phyloP scores from a whole-genome alignment of 1,284 basidiomycete genomes.

The Vanrija sp. region DNA sequence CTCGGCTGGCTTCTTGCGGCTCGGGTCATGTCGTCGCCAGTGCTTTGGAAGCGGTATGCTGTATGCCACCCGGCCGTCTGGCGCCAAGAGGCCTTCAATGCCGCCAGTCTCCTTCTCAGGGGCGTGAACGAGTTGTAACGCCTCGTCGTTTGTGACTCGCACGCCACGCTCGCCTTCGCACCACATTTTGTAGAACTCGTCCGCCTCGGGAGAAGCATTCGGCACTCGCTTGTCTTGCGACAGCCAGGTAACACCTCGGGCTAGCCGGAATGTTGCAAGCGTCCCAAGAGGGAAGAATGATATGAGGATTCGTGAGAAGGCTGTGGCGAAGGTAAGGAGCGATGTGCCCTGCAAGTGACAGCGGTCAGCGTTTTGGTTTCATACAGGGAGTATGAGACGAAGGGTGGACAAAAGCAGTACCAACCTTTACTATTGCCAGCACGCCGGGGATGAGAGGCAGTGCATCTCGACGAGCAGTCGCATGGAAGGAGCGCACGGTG shows the following conservation, averaged over 20 bases:
- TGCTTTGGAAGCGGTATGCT: conserved; percentile 17
- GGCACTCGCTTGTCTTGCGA: conserved; percentile 25
- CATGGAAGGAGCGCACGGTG: conserved; percentile 29
- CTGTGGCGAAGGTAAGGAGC: conserved; percentile 35
- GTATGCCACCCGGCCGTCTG: conserved; percentile 34
- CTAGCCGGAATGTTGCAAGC: conserved; percentile 29
- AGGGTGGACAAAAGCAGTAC: not conserved
- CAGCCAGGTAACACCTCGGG: conserved; percentile 25
- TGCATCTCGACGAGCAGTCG: conserved; percentile 35
- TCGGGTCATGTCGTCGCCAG: not conserved
- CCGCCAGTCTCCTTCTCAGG: conserved; percentile 3
- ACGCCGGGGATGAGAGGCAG: conserved; percentile 42
- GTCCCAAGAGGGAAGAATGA: conserved; percentile 46
- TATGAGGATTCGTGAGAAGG: conserved; percentile 42
- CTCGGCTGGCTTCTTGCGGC: not conserved
- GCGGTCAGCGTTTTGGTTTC: not conserved
- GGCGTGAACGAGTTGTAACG: conserved; percentile 11
- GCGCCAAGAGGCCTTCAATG: conserved; percentile 18
- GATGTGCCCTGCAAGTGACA: conserved; percentile 51
- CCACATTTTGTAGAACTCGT: conserved; percentile 45
- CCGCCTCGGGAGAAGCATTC: conserved; percentile 25
- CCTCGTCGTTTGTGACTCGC: conserved; percentile 22
- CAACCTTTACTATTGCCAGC: conserved; percentile 42
- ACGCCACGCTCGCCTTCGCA: conserved; percentile 36
- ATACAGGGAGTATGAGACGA: not conserved